Conservation (phyloP, 2,329 filamentous ascomycete genomes). For the Xylariomycetidae sp. region DNA sequence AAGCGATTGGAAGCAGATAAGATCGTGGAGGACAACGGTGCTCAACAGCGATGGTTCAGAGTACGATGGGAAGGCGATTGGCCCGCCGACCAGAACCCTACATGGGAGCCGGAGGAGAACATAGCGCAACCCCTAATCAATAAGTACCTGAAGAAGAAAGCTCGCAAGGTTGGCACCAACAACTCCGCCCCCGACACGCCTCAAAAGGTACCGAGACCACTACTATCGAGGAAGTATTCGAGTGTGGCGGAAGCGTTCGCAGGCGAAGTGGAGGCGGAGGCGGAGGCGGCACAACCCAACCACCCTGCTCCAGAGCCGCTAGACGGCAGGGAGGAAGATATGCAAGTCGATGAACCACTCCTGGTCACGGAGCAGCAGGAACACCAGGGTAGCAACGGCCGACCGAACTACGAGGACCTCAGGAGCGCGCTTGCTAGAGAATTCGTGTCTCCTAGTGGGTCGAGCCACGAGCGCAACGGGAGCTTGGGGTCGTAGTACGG, state of each 20-base stretch:
- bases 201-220: background rate
- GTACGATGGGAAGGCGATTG: slow-evolving; percentile 55
- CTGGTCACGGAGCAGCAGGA: slow-evolving; percentile 12
- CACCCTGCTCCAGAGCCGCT: background rate
- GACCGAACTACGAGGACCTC: no score
- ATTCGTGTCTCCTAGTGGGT: slow-evolving; percentile 4
- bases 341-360: slow-evolving; percentile 12
- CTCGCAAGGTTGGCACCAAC: background rate
- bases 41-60: slow-evolving; percentile 39
- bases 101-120: slow-evolving; percentile 54
- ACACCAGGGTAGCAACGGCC: slow-evolving; percentile 1
- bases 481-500: no score
- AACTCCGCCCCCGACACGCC: slow-evolving; percentile 17
- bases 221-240: slow-evolving; percentile 25
- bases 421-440: slow-evolving; percentile 5
- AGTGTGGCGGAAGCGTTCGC: slow-evolving; percentile 31
- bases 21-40: slow-evolving; percentile 30
- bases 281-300: slow-evolving; percentile 1
- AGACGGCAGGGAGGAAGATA: background rate
- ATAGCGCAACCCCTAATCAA: slow-evolving; percentile 37
- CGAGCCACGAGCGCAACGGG: no score
- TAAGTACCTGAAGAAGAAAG: slow-evolving; percentile 31
- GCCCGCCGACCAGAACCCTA: slow-evolving; percentile 51
- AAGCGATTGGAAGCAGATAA: slow-evolving; percentile 39
- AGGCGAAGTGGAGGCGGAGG: slow-evolving; percentile 14